A percentile compares a stretch with the other conserved stretches of the same genome.
Conservation (phyloP, 1,284 basidiomycete species). For the Pseudozyma thailandica region DNA sequence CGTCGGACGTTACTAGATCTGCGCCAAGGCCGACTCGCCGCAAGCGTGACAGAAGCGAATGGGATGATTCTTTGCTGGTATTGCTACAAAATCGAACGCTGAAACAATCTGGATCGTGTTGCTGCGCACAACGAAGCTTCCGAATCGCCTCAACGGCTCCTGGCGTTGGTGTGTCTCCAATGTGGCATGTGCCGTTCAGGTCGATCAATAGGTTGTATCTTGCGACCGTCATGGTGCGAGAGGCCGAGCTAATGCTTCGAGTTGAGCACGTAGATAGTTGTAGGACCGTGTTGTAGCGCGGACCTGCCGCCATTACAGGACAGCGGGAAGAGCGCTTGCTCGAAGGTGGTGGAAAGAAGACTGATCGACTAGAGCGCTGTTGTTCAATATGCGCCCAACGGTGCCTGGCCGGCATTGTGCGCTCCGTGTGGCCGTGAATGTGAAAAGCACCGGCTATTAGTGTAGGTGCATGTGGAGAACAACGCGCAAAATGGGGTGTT, state of each 20-base stretch:
- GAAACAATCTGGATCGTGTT: constrained; percentile 8
- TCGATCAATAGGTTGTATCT: constrained; percentile 47
- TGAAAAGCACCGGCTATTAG: too few species aligned
- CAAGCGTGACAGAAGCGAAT: constrained; percentile 25
- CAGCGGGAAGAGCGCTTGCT: too few species aligned
- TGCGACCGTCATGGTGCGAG: constrained; percentile 4
- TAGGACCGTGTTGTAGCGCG: neutral
- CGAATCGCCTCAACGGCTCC: constrained; percentile 29
- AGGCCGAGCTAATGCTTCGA: neutral
- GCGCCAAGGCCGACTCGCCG: constrained; percentile 15
- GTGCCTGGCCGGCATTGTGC: too few species aligned
- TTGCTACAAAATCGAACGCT: constrained; percentile 46
- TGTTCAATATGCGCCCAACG: too few species aligned
- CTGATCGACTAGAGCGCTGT: too few species aligned
- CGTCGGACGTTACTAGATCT: constrained; percentile 17
- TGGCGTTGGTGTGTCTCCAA: constrained; percentile 29
- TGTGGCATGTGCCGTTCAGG: constrained; percentile 45
- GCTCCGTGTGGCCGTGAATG: too few species aligned
- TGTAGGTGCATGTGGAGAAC: too few species aligned
- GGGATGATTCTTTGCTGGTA: constrained; percentile 41
- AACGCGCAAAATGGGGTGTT: too few species aligned
- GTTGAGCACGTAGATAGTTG: neutral
- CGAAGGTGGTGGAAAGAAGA: too few species aligned
- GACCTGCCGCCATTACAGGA: neutral
- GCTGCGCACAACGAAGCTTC: constrained; percentile 25